Conservation (phyloP, 2,329 filamentous ascomycete genomes). For the Aureobasidium sp. region DNA sequence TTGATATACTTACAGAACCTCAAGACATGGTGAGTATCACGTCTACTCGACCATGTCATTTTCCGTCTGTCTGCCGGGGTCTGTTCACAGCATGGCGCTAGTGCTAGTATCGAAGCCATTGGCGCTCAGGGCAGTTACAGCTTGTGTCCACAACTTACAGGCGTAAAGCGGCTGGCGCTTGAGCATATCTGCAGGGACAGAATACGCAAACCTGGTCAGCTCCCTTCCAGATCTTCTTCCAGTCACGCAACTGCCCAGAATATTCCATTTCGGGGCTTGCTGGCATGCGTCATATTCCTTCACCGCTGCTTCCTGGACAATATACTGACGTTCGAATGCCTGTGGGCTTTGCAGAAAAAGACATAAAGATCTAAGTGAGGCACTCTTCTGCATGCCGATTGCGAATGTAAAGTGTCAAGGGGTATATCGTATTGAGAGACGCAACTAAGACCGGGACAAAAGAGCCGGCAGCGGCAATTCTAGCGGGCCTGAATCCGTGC, state of each 20-base stretch:
- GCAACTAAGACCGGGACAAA: background rate
- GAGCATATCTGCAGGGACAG: constrained; percentile 6
- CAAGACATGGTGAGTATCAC: background rate
- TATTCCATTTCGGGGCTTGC: background rate
- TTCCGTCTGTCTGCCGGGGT: background rate
- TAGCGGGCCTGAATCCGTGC: background rate
- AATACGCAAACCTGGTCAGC: constrained; percentile 7
- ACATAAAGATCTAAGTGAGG: constrained; percentile 9
- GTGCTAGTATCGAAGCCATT: background rate
- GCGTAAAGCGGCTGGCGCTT: constrained; percentile 3
- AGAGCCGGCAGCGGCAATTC: background rate
- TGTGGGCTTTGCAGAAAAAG: background rate
- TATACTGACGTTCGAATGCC: background rate
- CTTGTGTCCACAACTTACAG: background rate
- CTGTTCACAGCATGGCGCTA: background rate
- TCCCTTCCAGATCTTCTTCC: background rate
- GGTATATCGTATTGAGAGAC: background rate
- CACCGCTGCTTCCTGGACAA: constrained; percentile 8
- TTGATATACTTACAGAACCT: background rate
- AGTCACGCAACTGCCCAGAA: background rate
- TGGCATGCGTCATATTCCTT: background rate
- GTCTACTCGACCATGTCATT: background rate
- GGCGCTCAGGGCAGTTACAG: constrained; percentile 5
- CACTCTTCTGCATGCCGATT: background rate
- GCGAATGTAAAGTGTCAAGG: constrained; percentile 2